Evolutionary conservation across 306 rosid genomes (phyloP), one percentile per base, ranked within the genome.

Genomic region (Cercis canadensis): DNA sequence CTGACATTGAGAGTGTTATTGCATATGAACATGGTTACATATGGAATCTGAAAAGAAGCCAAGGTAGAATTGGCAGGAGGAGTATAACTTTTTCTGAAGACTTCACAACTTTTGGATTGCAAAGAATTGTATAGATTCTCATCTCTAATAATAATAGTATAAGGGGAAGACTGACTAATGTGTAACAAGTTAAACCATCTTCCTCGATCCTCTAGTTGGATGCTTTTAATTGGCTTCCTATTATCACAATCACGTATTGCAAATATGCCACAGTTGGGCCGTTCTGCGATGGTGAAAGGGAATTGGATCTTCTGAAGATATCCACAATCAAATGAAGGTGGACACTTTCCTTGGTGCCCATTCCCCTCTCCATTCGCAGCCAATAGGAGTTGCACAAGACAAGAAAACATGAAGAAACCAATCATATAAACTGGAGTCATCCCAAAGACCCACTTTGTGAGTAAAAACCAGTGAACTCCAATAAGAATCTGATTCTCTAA

Each of bases 1-100:
- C 14, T 3, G 10, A 0, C 3, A 0, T 4, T 7, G 54, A 5
- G 0, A 4, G 3, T 14, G 8, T 8, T 15, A n/a, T 5, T 3
- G 76, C 83, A 80, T 33, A 6, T 68, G 49, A 7, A 50, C 57
- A 77, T 6, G 17, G 45, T 37, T 17, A 2, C 4, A 3, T 11
- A 11, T 5, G 0, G 1, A 0, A 8, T 1, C 0, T 13, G 6
- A 14, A 45, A 52, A 61, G 12, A 15, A 15, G 32, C 0, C 5
- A 1, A 5, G 12, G 56, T 19, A 1, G 60, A 34, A 7, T 8
- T 2, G 3, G n/a, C 0, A 15, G 62, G 54, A 17, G 34, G 18
- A 24, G 18, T 0, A 3, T 13, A 21, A n/a, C 12, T 6, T 4
- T 45, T 7, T 0, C 12, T 19, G 15, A 60, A 60, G 24, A 33